Evolutionary conservation across 805 yeast genomes (phyloP).

Genomic region (Sungouiozyma ichnusensis): DNA sequence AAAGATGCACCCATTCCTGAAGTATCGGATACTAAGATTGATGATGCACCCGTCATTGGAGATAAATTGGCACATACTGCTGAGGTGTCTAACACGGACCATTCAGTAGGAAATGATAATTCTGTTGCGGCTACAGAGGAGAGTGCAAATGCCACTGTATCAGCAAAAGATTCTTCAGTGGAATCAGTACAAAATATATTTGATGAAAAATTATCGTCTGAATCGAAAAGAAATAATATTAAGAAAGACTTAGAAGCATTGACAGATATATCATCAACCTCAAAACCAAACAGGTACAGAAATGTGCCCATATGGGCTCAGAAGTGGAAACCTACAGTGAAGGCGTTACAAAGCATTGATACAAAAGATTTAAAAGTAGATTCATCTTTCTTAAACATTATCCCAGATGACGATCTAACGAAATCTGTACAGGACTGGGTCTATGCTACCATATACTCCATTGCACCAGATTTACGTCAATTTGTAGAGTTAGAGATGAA

Average conservation of each 20-base stretch:
- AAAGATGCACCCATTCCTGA: not conserved
- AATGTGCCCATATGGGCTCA: conserved; percentile 79
- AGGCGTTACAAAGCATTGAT: conserved; percentile 25
- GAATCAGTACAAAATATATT: conserved; percentile 17
- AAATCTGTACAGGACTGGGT: conserved; percentile 83
- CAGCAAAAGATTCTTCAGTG: conserved; percentile 1
- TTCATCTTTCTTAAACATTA: conserved; percentile 49
- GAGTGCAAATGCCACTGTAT: not conserved
- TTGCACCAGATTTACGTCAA: conserved; percentile 42
- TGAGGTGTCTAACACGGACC: not conserved
- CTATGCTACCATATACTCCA: conserved; percentile 65
- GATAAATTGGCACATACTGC: not conserved
- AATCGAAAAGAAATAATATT: conserved; percentile 25
- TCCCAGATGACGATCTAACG: conserved; percentile 68
- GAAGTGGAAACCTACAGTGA: conserved; percentile 46
- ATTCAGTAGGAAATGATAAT: not conserved
- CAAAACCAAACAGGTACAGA: conserved; percentile 52
- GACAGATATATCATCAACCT: conserved; percentile 20
- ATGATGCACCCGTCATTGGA: too few relatives aligned
- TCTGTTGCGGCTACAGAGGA: too few relatives aligned
- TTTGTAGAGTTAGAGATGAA: conserved; percentile 66
- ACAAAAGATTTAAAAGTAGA: conserved; percentile 28
- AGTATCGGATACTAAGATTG: not conserved
- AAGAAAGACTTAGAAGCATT: conserved; percentile 25
- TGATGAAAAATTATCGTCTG: conserved; percentile 23